Evolutionary conservation across 2,329 filamentous ascomycete species (phyloP).

Genomic region (Diplodia intermedia): DNA sequence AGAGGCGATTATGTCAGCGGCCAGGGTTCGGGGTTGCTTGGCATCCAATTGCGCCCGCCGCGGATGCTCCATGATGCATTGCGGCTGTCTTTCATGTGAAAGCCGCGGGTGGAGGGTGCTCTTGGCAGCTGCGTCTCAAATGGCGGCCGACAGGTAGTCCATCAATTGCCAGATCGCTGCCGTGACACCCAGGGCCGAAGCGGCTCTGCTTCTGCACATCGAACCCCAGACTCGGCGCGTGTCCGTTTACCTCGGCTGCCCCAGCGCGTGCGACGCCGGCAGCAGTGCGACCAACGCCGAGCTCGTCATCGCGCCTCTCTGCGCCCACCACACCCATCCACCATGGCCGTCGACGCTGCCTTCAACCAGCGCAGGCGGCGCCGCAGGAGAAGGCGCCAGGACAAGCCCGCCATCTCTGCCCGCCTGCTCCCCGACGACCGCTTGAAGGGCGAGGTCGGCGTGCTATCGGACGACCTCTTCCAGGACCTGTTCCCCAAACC

Average conservation of each 20-base stretch:
- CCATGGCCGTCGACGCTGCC: constrained; percentile 29
- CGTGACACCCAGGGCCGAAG: not conserved
- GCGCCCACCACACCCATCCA: not conserved
- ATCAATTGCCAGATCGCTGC: not conserved
- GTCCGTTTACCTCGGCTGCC: constrained; percentile 30
- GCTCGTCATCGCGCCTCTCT: constrained; percentile 11
- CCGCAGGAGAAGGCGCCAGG: constrained; percentile 58
- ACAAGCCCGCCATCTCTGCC: constrained; percentile 79
- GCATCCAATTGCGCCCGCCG: not conserved
- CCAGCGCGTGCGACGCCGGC: not conserved
- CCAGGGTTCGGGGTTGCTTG: not conserved
- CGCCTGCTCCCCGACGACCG: constrained; percentile 84
- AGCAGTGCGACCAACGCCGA: constrained; percentile 8
- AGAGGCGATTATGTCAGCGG: not conserved
- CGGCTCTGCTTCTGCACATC: constrained; percentile 1
- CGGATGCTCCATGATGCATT: not conserved
- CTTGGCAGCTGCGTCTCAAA: not conserved
- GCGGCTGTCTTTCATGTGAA: constrained; percentile 16
- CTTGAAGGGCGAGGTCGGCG: constrained; percentile 82
- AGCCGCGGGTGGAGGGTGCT: not conserved
- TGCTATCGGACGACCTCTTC: constrained; percentile 86
- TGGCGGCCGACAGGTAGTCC: not conserved
- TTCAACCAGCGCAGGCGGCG: constrained; percentile 37
- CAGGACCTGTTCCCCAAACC: constrained; percentile 73
- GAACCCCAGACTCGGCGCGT: constrained; percentile 16